Evolutionary conservation across 164 flowering plant genomes (phyloP), one percentile per base, ranked within the genome.

Genomic region (Malania oleifera): DNA sequence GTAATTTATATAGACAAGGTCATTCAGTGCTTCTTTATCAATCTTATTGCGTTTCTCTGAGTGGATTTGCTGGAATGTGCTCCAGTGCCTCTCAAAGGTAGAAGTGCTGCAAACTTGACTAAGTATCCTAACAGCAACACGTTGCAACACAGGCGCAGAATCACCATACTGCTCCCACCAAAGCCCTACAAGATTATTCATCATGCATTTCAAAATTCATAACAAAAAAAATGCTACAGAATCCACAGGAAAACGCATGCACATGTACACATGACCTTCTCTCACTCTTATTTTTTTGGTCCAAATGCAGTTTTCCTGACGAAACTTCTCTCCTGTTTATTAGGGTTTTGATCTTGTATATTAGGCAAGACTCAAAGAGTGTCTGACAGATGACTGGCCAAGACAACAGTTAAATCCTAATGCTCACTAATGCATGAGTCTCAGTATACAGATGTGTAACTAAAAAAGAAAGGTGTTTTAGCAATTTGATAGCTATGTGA

Each of bases 121-220:
- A 13, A 91, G 83, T 63, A 89, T 77, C 65, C 91, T 77, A 26
- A 89, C 82, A 35, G 98, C 96, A 57, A 86, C 88, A 26, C 82
- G 72, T 65, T 91, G 98, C 70, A 91, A 63, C 39, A 73, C 84
- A 1, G 98, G 98, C 10, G 96, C 88, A 24, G 87, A 82, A 70
- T 86, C 96, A 6, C 95, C 98, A 68, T 76, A 89, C 50, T 83
- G 90, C 67, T 86, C 95, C 98, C 98, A 91, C 98, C 98, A 91
- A 24, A 80, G 75, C 50, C 96, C 96, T 91, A 60, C 56, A 75
- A 45, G 34, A 35, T 34, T 7, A 46, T 31, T 51, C 37, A 23
- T 31, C 45, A 10, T 17, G 23, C 27, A 49, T 44, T 50, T 11
- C 2, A 38, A 18, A 56, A 38, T 40, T 13, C 17, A 19, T 27